Percentiles rank a stretch among this genome's conserved stretches.
Conservation (phyloP, 768 basidiomycete species). For the Coprinopsis sp. region DNA sequence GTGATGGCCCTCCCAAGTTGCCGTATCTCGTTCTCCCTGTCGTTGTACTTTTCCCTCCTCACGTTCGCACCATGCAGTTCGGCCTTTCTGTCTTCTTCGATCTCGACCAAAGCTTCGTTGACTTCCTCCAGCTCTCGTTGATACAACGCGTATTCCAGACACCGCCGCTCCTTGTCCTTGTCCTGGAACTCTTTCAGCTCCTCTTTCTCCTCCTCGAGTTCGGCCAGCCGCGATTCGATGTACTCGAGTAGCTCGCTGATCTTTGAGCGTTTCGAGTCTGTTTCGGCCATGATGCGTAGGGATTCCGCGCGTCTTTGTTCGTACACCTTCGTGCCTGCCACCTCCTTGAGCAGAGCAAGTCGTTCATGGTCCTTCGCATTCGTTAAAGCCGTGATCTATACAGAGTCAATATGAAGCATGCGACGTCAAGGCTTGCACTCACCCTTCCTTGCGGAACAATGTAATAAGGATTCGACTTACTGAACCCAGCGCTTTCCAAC, state of each 20-base stretch:
- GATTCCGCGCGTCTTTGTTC: slow-evolving; percentile 92
- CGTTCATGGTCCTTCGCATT: slow-evolving; percentile 97
- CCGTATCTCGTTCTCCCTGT: slow-evolving; percentile 83
- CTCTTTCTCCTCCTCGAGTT: slow-evolving; percentile 97
- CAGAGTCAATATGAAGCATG: slow-evolving; percentile 8
- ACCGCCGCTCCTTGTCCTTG: slow-evolving; percentile 90
- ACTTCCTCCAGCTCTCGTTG: slow-evolving; percentile 90
- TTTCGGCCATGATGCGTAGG: slow-evolving; percentile 95
- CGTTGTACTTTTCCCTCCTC: slow-evolving; percentile 75
- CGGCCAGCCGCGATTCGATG: slow-evolving; percentile 83
- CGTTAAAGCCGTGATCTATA: slow-evolving; percentile 88
- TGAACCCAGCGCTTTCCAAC: slow-evolving; percentile 95
- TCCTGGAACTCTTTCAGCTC: slow-evolving; percentile 96
- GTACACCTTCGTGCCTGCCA: slow-evolving; percentile 97
- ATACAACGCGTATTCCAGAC: slow-evolving; percentile 92
- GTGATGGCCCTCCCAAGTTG: slow-evolving; percentile 69
- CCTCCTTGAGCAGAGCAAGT: slow-evolving; percentile 92
- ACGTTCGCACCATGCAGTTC: slow-evolving; percentile 85
- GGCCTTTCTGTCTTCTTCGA: slow-evolving; percentile 73
- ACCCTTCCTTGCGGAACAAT: slow-evolving; percentile 98
- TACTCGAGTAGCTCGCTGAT: slow-evolving; percentile 86
- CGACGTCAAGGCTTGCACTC: slow-evolving; percentile 24
- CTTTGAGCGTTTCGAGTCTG: slow-evolving; percentile 87
- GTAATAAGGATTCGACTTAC: slow-evolving; percentile 97
- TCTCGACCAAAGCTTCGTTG: slow-evolving; percentile 76